Evolutionary conservation across 441 rosid species (phyloP).

Genomic region (Jatropha multifida): DNA sequence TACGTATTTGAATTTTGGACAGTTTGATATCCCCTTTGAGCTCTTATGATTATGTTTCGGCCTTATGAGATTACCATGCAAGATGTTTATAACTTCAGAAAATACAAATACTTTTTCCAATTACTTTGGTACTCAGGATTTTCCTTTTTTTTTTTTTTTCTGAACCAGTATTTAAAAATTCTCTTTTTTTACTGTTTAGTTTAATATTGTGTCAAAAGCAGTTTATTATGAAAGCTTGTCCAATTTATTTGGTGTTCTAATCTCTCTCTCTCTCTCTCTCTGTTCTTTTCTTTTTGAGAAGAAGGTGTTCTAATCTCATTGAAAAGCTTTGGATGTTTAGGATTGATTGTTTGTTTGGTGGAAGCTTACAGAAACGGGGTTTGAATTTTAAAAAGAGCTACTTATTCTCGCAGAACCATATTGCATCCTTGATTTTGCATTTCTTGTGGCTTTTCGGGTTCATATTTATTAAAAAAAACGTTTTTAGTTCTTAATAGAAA

Average conservation of each 20-base stretch:
- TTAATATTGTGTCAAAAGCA: background rate
- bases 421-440: background rate
- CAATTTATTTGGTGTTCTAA: conserved; percentile 5
- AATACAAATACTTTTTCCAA: background rate
- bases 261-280: background rate
- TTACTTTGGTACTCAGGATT: background rate
- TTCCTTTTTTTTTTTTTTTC: background rate
- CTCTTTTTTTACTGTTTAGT: background rate
- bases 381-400: conserved; percentile 5
- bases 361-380: background rate
- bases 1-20: background rate
- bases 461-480: background rate
- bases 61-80: background rate
- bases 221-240: conserved; percentile 12
- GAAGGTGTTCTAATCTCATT: conserved; percentile 4
- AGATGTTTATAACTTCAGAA: background rate
- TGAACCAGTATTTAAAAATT: background rate
- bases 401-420: conserved; percentile 1
- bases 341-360: conserved; percentile 13
- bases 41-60: background rate
- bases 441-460: background rate
- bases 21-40: background rate
- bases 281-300: no score
- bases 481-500: background rate
- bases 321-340: conserved; percentile 1